Conservation (phyloP, 176 grass and related monocot species). For the Cenchrus americanus region DNA sequence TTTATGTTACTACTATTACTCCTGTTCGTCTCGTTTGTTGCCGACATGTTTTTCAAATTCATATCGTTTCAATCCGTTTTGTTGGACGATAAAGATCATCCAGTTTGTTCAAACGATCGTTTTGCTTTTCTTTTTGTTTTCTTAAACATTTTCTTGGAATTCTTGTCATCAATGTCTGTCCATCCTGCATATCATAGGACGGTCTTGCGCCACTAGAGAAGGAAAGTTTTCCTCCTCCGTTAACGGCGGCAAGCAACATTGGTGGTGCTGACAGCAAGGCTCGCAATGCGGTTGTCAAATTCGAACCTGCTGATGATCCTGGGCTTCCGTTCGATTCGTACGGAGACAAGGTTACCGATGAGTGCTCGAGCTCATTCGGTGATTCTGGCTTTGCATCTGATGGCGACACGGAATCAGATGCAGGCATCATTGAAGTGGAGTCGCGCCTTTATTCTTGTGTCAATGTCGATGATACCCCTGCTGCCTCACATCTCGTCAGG, state of each 20-base stretch:
- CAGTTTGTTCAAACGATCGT: no score
- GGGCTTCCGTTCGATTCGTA: background rate
- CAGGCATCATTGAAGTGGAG: constrained; percentile 56
- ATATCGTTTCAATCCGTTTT: no score
- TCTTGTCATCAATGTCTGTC: no score
- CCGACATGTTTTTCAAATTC: no score
- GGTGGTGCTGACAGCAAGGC: background rate
- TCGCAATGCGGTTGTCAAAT: background rate
- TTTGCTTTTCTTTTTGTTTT: no score
- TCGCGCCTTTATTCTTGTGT: constrained; percentile 47
- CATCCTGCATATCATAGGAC: no score
- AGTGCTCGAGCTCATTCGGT: constrained; percentile 86
- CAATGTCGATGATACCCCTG: constrained; percentile 17
- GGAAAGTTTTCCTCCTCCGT: background rate
- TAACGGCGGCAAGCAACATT: constrained; percentile 21
- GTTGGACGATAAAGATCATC: no score
- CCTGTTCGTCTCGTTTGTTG: no score
- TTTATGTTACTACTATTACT: no score
- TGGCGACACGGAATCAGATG: constrained; percentile 39
- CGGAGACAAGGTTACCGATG: constrained; percentile 25
- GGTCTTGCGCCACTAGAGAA: no score
- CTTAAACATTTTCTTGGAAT: no score
- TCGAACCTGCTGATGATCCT: background rate
- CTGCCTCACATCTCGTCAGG: constrained; percentile 44
- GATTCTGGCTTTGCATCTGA: constrained; percentile 59